These are phyloP conservation scores for Immersiporthe knoxdaviesiana DNA, from an alignment of 2,329 filamentous ascomycete genomes.

Conservation along the genomic window DNA sequence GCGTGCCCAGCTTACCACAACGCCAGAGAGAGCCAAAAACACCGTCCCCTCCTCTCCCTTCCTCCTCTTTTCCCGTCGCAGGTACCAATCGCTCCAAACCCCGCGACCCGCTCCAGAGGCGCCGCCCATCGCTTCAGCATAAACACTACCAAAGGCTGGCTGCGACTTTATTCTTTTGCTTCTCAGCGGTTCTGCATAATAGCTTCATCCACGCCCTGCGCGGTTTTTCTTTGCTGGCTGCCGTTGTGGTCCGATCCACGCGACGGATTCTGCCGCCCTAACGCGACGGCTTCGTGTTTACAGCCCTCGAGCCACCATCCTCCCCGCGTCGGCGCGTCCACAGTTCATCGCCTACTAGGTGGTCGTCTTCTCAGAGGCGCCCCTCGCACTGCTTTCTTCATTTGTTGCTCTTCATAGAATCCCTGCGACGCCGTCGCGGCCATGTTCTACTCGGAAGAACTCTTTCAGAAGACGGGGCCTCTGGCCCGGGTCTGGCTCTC, in stretches of 20 bases:
- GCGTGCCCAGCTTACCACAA: conserved; percentile 12
- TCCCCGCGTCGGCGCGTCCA: conserved; percentile 25
- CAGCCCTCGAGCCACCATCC: conserved; percentile 20
- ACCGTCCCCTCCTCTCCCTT: conserved; percentile 11
- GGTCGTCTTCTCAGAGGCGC: not conserved
- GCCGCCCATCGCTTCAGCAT: conserved; percentile 26
- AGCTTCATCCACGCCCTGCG: conserved; percentile 18
- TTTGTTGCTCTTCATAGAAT: not conserved
- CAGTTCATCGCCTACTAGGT: conserved; percentile 11
- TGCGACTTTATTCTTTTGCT: conserved; percentile 14
- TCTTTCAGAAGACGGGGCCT: conserved; percentile 95
- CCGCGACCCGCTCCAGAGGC: conserved; percentile 25
- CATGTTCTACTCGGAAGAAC: conserved; percentile 98
- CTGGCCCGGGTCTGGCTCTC: conserved; percentile 97
- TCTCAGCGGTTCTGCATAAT: not conserved
- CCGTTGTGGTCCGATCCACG: conserved; percentile 22
- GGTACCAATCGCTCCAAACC: conserved; percentile 19
- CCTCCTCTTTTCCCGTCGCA: conserved; percentile 17
- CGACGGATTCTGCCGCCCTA: conserved; percentile 13
- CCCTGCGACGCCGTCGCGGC: conserved; percentile 34
- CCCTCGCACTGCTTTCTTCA: not conserved
- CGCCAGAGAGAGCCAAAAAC: conserved; percentile 17
- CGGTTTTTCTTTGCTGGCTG: conserved; percentile 14
- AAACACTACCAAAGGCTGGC: conserved; percentile 11
- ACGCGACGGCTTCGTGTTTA: conserved; percentile 27